Conservation (phyloP, 331 rosid species). For the Malus hybrid region DNA sequence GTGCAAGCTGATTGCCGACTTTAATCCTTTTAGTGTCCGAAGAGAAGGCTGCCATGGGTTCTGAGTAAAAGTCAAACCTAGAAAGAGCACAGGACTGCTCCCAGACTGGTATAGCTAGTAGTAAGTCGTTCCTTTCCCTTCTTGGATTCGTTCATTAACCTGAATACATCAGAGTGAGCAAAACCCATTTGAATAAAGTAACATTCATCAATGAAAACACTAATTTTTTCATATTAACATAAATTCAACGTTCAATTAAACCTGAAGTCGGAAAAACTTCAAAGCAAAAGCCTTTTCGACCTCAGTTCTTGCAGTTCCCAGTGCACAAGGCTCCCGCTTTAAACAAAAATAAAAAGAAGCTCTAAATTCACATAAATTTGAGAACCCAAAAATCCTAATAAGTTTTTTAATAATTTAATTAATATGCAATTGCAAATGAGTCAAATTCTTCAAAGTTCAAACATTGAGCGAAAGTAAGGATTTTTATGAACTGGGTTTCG, state of each 20-base stretch:
- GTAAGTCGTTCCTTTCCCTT: constrained; percentile 64
- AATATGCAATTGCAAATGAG: too few relatives aligned
- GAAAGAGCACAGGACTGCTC: constrained; percentile 35
- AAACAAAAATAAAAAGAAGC: neutral
- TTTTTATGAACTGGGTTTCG: neutral
- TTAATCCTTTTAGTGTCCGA: constrained; percentile 35
- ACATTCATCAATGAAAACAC: neutral
- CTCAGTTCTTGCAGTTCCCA: too few relatives aligned
- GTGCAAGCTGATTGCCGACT: constrained; percentile 16
- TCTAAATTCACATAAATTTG: neutral
- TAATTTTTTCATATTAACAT: neutral
- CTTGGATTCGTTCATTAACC: constrained; percentile 79
- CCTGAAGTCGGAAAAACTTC: neutral
- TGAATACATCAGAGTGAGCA: neutral
- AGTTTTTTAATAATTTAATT: too few relatives aligned
- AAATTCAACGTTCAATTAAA: neutral
- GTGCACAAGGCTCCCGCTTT: too few relatives aligned
- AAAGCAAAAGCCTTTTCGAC: neutral
- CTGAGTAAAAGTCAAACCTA: constrained; percentile 79
- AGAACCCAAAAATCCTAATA: neutral
- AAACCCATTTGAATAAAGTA: neutral
- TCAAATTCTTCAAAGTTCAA: too few relatives aligned
- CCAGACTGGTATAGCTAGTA: constrained; percentile 9
- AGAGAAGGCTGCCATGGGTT: constrained; percentile 84
- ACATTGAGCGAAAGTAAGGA: too few relatives aligned